phyloP scores from a whole-genome alignment of 257 asterid genomes.

The Knoxia roxburghii region DNA sequence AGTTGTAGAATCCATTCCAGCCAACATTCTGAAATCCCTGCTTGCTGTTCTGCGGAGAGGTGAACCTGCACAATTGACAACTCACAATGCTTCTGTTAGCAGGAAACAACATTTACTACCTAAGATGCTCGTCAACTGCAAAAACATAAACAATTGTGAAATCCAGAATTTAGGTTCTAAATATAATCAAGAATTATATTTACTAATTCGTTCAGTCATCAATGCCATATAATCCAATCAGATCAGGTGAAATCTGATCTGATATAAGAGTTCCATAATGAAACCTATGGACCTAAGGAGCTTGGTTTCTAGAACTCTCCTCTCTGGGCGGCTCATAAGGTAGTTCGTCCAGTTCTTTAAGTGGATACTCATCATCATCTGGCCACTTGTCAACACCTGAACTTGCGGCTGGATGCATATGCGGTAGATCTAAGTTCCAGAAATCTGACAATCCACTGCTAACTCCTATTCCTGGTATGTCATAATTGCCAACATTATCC shows the following conservation, averaged over 20 bases:
- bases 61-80: slow-evolving; percentile 26
- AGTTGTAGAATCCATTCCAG: not conserved
- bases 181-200: not conserved
- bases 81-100: slow-evolving; percentile 17
- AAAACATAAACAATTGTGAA: not conserved
- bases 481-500: slow-evolving; percentile 35
- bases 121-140: not conserved
- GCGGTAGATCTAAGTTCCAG: slow-evolving; percentile 54
- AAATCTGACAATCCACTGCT: slow-evolving; percentile 35
- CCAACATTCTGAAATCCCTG: not conserved
- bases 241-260: slow-evolving; percentile 25
- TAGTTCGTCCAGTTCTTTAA: slow-evolving; percentile 20
- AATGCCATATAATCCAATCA: slow-evolving; percentile 16
- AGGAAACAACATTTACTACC: not conserved
- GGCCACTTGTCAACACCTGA: slow-evolving; percentile 44
- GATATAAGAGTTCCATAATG: slow-evolving; percentile 15
- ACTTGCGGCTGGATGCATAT: slow-evolving; percentile 35
- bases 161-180: not conserved
- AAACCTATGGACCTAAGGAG: slow-evolving; percentile 18
- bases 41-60: not conserved
- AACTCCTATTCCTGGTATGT: slow-evolving; percentile 36
- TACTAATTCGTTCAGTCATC: slow-evolving; percentile 9
- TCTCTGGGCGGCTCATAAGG: slow-evolving; percentile 26
- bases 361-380: slow-evolving; percentile 36
- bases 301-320: slow-evolving; percentile 29